Evolutionary conservation across 2,329 filamentous ascomycete genomes (phyloP).

Genomic region (Cyphellophora attinorum): DNA sequence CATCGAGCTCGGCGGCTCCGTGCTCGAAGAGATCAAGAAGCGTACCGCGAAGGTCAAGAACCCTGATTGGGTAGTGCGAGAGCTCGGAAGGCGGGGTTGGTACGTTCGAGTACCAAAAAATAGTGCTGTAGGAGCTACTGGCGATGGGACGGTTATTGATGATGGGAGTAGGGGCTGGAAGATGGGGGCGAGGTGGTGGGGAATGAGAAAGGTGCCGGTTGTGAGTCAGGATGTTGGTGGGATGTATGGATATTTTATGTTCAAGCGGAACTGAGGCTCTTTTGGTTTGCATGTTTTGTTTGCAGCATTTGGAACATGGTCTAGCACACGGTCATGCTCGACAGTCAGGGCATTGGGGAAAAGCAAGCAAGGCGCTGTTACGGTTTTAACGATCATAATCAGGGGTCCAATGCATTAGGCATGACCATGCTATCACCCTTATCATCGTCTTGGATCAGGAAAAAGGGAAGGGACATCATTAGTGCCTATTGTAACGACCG

Average conservation of each 20-base stretch:
- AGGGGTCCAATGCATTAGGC: too few species aligned
- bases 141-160: constrained; percentile 28
- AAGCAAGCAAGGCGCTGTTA: too few species aligned
- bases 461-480: too few species aligned
- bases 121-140: constrained; percentile 25
- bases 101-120: constrained; percentile 41
- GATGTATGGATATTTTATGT: constrained; percentile 52
- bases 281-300: neutral
- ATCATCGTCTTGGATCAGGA: too few species aligned
- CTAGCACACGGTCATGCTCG: constrained; percentile 1
- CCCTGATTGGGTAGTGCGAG: constrained; percentile 61
- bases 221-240: constrained; percentile 47
- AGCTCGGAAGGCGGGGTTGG: constrained; percentile 60
- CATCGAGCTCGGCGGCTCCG: constrained; percentile 62
- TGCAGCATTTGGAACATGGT: too few species aligned
- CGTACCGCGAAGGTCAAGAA: constrained; percentile 41
- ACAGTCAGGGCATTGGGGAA: too few species aligned
- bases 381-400: too few species aligned
- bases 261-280: constrained; percentile 31
- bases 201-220: constrained; percentile 61
- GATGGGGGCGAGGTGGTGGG: constrained; percentile 76
- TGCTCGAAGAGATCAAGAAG: constrained; percentile 54
- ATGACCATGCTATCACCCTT: too few species aligned
- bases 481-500: too few species aligned
- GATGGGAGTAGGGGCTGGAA: constrained; percentile 62